Evolutionary conservation across 176 grass and related monocot species (phyloP), one percentile per base, ranked within the genome.

Genomic region (Calamus simplicifolius): DNA sequence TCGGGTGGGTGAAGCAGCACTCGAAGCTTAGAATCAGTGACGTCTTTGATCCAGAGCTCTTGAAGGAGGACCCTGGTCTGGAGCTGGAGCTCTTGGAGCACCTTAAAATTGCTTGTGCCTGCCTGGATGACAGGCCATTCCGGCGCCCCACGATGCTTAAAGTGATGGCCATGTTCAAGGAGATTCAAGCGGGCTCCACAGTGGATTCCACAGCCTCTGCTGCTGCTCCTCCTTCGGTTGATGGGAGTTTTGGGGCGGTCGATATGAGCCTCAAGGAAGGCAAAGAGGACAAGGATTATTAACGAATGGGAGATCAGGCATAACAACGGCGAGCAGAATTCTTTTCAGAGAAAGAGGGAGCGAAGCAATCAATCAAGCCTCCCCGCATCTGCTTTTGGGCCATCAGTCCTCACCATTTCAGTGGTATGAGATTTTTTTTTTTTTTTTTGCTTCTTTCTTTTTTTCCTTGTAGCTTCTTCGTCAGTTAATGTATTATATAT

Each of bases 101-200:
- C 78, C 71, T 98, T 58, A 92, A 89, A 57, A 83, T 98, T 43
- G 93, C 93, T 0, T 76, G 62, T 54, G 79, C 70, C 2, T 98
- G 93, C 69, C 72, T 98, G 66, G 84, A 98, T 28, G 81, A 98
- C 58, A 59, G 76, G 73, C 88, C 81, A 1, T 63, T 75, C 0
- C 77, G 69, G 62, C 73, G 93, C 18, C 93, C 93, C 6, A 98
- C 84, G 1, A 98, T 98, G 87, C 25, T 98, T n/a, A 92, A 83
- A 79, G 87, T 98, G 6, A 92, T 98, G 88, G 38, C 81, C 48
- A 98, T 98, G 93, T 98, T 98, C 73, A 92, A 98, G 81, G 87
- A 92, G 70, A 92, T 92, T 58, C 93, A 98, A 66, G 81, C 79
- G 0, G 88, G 88, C 15, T 89, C 84, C 6, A 78, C 68, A 2